phyloP scores from a whole-genome alignment of 2,329 filamentous ascomycete genomes.

The Fusarium ambrosium region DNA sequence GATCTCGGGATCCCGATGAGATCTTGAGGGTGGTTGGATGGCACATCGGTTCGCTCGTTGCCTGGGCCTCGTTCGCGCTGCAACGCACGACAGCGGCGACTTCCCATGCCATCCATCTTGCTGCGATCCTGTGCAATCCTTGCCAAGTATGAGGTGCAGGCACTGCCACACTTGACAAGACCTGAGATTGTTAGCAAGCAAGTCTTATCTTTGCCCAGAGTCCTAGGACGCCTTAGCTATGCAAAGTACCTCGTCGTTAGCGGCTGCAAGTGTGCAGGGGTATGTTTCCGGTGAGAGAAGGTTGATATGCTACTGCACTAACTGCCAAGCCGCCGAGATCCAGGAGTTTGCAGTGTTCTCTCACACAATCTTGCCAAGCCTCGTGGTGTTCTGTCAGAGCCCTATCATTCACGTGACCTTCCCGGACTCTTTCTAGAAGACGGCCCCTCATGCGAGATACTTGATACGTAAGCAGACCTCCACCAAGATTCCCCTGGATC shows the following conservation, averaged over 20 bases:
- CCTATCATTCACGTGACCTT: slow-evolving; percentile 27
- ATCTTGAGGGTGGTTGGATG: slow-evolving; percentile 39
- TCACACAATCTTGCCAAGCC: not conserved
- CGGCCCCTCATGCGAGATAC: slow-evolving; percentile 36
- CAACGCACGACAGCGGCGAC: slow-evolving; percentile 22
- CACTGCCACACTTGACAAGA: slow-evolving; percentile 43
- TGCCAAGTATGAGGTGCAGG: slow-evolving; percentile 43
- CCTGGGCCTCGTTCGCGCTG: slow-evolving; percentile 16
- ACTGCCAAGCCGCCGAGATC: not conserved
- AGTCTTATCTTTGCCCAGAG: slow-evolving; percentile 36
- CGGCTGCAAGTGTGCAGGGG: slow-evolving; percentile 18
- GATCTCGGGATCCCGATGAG: slow-evolving; percentile 42
- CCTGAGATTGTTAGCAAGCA: slow-evolving; percentile 39
- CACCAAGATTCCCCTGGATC: slow-evolving; percentile 32
- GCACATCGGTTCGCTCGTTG: slow-evolving; percentile 14
- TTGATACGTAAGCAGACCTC: slow-evolving; percentile 43
- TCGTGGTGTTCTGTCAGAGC: slow-evolving; percentile 8
- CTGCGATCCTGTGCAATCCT: slow-evolving; percentile 14
- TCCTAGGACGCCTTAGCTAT: slow-evolving; percentile 39
- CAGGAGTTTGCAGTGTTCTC: not conserved
- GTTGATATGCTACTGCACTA: slow-evolving; percentile 27
- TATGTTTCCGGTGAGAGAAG: not conserved
- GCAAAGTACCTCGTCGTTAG: slow-evolving; percentile 36
- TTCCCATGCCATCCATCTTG: slow-evolving; percentile 4
- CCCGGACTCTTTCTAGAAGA: slow-evolving; percentile 42